phyloP scores from a whole-genome alignment of 2,329 filamentous ascomycete genomes.

The Clarireedia hainanense region DNA sequence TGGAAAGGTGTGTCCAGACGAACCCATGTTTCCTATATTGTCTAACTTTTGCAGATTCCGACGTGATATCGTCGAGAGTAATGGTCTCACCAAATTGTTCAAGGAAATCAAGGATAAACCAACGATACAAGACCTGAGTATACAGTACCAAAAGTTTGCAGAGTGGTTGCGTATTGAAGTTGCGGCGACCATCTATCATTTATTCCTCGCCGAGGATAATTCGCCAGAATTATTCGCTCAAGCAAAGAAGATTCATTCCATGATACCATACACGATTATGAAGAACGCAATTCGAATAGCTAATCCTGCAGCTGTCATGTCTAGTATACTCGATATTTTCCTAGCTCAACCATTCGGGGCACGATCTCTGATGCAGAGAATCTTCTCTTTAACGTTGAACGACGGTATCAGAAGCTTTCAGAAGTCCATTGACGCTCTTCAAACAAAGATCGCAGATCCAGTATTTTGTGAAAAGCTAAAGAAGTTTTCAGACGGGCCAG shows the following conservation, averaged over 20 bases:
- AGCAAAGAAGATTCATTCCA: conserved; percentile 85
- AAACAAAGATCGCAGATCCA: conserved; percentile 70
- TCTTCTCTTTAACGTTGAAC: conserved; percentile 84
- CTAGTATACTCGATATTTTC: conserved; percentile 89
- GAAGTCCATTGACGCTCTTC: conserved; percentile 73
- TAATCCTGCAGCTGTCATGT: conserved; percentile 95
- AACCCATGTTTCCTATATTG: neutral
- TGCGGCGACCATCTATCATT: conserved; percentile 90
- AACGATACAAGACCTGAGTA: conserved; percentile 77
- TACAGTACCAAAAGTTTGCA: conserved; percentile 96
- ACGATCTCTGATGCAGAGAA: conserved; percentile 83
- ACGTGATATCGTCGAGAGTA: conserved; percentile 58
- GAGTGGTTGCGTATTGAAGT: conserved; percentile 98
- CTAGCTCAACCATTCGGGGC: conserved; percentile 90
- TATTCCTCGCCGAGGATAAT: conserved; percentile 97
- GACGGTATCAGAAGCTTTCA: conserved; percentile 86
- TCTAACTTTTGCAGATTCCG: conserved; percentile 44
- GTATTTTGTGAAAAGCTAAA: conserved; percentile 75
- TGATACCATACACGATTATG: conserved; percentile 85
- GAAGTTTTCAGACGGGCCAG: conserved; percentile 67
- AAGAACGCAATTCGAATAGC: conserved; percentile 97
- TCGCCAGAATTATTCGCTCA: conserved; percentile 94
- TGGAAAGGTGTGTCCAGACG: conserved; percentile 66
- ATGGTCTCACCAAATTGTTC: conserved; percentile 88
- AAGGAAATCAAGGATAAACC: conserved; percentile 87